Conservation (phyloP, 2,329 filamentous ascomycete genomes). For the Penicillium sp. region DNA sequence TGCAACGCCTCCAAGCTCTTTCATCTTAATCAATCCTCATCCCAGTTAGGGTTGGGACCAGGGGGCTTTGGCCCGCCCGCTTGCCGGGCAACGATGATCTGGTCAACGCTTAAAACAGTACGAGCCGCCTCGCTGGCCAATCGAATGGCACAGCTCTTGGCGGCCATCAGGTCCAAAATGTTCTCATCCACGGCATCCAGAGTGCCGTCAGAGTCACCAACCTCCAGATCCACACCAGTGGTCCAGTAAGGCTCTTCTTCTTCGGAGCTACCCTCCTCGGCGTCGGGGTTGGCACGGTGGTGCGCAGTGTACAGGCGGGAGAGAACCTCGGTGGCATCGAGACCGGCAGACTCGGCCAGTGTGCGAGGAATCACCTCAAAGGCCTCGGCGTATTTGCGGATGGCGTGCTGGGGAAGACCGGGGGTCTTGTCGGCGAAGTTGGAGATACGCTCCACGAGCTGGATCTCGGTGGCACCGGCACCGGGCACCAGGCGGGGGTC, state of each 20-base stretch:
- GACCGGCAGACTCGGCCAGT: constrained; percentile 86
- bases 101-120: constrained; percentile 92
- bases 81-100: constrained; percentile 97
- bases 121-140: constrained; percentile 90
- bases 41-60: constrained; percentile 78
- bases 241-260: constrained; percentile 76
- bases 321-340: constrained; percentile 95
- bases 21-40: constrained; percentile 50
- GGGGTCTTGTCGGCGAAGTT: constrained; percentile 87
- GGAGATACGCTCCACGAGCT: constrained; percentile 87
- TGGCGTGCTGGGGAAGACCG: constrained; percentile 89
- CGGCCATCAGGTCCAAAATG: constrained; percentile 84
- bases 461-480: constrained; percentile 88
- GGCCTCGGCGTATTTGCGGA: constrained; percentile 94
- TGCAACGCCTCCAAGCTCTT: not conserved
- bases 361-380: constrained; percentile 96
- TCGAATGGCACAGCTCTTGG: constrained; percentile 96
- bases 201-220: constrained; percentile 70
- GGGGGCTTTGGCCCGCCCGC: constrained; percentile 96
- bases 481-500: constrained; percentile 88
- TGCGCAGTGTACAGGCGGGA: constrained; percentile 90
- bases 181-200: constrained; percentile 81
- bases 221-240: constrained; percentile 91
- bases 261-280: constrained; percentile 36
- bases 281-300: constrained; percentile 45